Evolutionary conservation across 148 eudicot genomes (phyloP).

Genomic region (Silene conica): DNA sequence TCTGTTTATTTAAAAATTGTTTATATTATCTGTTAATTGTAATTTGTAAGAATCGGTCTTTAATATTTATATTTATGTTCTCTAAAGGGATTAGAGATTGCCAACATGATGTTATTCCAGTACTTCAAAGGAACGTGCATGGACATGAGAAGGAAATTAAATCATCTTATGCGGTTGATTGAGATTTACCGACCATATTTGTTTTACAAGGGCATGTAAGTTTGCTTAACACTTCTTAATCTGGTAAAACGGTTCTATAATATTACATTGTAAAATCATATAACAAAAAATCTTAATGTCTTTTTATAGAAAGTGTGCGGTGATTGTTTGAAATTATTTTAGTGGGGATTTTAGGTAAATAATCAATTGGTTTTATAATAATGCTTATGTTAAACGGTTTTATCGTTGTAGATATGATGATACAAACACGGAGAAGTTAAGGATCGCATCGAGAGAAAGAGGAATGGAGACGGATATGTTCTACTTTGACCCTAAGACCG

Average conservation of each 20-base stretch:
- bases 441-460: conserved; percentile 28
- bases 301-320: no score
- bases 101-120: conserved; percentile 46
- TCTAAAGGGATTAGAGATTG: conserved; percentile 41
- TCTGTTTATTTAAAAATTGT: no score
- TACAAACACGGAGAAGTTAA: conserved; percentile 40
- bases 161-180: conserved; percentile 36
- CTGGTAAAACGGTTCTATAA: no score
- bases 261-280: no score
- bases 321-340: no score
- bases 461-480: conserved; percentile 34
- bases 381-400: no score
- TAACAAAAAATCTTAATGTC: no score
- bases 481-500: conserved; percentile 48
- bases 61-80: not conserved
- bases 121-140: conserved; percentile 33
- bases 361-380: no score
- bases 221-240: not conserved
- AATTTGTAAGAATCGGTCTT: not conserved
- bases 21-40: no score
- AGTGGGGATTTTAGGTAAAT: no score
- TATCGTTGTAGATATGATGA: conserved; percentile 40
- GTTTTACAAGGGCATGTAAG: conserved; percentile 74
- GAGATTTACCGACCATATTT: conserved; percentile 62
- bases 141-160: conserved; percentile 45